Evolutionary conservation across 805 yeast species (phyloP), one percentile per base, ranked within the genome.

Genomic region (Metschnikowia similis): DNA sequence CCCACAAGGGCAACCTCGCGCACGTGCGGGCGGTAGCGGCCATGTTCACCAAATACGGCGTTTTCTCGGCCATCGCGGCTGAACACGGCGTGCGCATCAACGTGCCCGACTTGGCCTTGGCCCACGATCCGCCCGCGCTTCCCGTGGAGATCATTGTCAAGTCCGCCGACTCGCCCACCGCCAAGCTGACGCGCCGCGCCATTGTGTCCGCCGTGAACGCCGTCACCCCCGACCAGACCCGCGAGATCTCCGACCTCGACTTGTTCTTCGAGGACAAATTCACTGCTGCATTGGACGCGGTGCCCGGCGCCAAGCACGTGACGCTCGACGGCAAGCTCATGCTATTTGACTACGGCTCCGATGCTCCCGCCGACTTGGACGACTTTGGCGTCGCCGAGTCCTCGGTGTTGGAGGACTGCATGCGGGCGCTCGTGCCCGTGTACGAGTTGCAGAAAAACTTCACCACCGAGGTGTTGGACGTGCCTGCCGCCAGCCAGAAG

Each of bases 11-110:
- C 56, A 81, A 88, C 62, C 63, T 80, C 47, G 65, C 72, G 14
- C 98, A 94, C 61, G 97, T 96, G 8, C 80, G 81, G 53, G 78
- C 83, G 37, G 74, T 94, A 50, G 85, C 89, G 39, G 76, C 85
- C 10, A 87, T 76, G 65, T 84, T 94, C 56, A 65, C 70, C 48
- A 73, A 78, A 53, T 71, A 80, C 50, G 77, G 80, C 31, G 64
- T 71, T 35, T 76, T 85, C 56, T 59, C 68, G 39, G 50, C 56
- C n/a, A 66, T 81, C 53, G 71, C 73, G 26, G 54, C 60, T 2
- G 70, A 64, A 14, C 60, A 70, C 53, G 72, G 71, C 45, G 71
- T 64, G 43, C 66, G 43, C 64, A 67, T 58, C 61, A 72, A 56
- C 60, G 79, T 64, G 62, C 84, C 66, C 50, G 61, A 50, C 62